phyloP scores from a whole-genome alignment of 202 grass and related monocot species.

The Bolboschoenoplectus hybrid region DNA sequence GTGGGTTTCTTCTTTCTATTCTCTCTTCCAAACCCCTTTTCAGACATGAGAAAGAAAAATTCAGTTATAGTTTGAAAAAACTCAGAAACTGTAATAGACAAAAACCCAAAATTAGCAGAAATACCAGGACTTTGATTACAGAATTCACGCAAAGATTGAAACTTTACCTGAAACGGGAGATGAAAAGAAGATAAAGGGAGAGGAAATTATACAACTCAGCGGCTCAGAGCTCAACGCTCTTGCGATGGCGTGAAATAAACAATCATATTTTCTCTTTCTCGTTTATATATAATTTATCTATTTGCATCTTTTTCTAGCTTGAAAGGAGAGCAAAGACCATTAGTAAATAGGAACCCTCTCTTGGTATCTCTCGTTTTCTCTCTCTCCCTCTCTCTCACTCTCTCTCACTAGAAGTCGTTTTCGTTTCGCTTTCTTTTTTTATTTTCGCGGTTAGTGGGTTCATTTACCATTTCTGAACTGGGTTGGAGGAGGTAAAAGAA shows the following conservation, averaged over 20 bases:
- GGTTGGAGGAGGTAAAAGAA: neutral
- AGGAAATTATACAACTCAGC: neutral
- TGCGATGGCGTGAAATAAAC: conserved; percentile 15
- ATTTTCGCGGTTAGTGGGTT: conserved; percentile 13
- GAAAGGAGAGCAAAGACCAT: conserved; percentile 32
- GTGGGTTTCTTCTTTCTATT: conserved; percentile 10
- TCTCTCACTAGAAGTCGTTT: conserved; percentile 11
- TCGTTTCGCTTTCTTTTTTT: conserved; percentile 33
- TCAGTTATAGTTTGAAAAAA: neutral
- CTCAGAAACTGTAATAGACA: conserved; percentile 12
- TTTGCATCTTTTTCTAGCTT: conserved; percentile 29
- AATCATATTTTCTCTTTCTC: conserved; percentile 23
- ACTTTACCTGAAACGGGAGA: conserved; percentile 13
- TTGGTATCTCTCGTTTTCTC: neutral
- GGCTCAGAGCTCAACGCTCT: conserved; percentile 21
- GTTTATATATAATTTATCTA: conserved; percentile 4
- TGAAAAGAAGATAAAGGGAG: conserved; percentile 30
- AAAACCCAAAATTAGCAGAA: conserved; percentile 11
- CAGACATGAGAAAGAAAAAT: conserved; percentile 6
- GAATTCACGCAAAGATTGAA: conserved; percentile 38
- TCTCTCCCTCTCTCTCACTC: neutral
- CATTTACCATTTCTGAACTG: conserved; percentile 15
- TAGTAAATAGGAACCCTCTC: conserved; percentile 9
- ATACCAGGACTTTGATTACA: neutral
- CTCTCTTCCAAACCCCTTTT: conserved; percentile 24